phyloP scores from a whole-genome alignment of 495 filamentous ascomycete genomes.

The Poronia punctata region DNA sequence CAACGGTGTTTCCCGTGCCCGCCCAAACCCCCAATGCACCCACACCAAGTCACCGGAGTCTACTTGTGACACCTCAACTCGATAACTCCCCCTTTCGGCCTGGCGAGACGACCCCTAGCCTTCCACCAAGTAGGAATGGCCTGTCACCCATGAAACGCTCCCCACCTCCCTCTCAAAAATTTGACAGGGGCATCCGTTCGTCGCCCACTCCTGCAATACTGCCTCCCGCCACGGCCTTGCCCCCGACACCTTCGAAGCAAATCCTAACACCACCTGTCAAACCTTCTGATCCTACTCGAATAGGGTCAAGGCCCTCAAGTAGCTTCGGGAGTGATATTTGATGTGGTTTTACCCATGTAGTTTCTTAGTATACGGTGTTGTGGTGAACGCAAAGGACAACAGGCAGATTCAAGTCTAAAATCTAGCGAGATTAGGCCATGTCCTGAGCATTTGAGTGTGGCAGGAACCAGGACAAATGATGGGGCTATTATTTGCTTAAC shows the following conservation, averaged over 20 bases:
- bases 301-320: constrained; percentile 12
- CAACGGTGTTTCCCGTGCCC: constrained; percentile 11
- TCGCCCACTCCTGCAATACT: constrained; percentile 35
- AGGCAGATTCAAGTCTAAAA: too few relatives aligned
- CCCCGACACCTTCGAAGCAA: constrained; percentile 45
- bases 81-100: constrained; percentile 9
- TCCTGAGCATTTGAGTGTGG: too few relatives aligned
- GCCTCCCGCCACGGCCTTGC: constrained; percentile 44
- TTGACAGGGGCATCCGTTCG: constrained; percentile 13
- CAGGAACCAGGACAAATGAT: too few relatives aligned
- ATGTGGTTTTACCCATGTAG: too few relatives aligned
- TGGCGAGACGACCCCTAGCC: constrained; percentile 29
- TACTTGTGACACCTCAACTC: constrained; percentile 23
- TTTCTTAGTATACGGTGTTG: too few relatives aligned
- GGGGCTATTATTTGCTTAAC: too few relatives aligned
- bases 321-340: constrained; percentile 10
- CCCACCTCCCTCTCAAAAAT: constrained; percentile 30
- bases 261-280: constrained; percentile 46
- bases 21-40: constrained; percentile 14
- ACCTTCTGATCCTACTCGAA: constrained; percentile 27
- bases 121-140: constrained; percentile 53
- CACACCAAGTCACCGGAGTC: constrained; percentile 4
- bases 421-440: too few relatives aligned
- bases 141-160: constrained; percentile 73
- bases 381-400: too few relatives aligned